Conservation (phyloP, 2,329 filamentous ascomycete genomes). For the Trichoderma atroviride region DNA sequence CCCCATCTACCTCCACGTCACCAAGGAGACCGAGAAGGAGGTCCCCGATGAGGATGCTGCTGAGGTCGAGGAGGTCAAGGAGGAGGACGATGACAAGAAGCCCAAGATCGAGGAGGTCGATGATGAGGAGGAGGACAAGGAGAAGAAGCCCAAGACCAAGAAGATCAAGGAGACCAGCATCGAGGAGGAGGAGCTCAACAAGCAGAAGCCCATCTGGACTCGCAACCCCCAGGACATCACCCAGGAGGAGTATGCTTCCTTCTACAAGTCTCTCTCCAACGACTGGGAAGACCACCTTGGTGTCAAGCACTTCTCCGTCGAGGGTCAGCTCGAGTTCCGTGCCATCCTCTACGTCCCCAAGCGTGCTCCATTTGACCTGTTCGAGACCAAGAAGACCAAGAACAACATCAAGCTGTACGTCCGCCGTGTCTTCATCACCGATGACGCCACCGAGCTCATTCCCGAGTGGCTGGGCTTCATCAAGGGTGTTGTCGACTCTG, state of each 20-base stretch:
- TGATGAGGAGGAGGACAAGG: conserved; percentile 79
- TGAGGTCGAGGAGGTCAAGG: conserved; percentile 67
- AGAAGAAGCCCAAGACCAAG: conserved; percentile 98
- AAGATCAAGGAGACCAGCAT: conserved; percentile 98
- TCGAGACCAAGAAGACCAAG: conserved; percentile 99
- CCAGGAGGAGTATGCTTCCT: conserved; percentile 94
- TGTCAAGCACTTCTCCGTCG: conserved; percentile 99
- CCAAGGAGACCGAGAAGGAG: conserved; percentile 99
- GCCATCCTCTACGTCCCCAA: conserved; percentile 99
- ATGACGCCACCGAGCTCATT: conserved; percentile 98
- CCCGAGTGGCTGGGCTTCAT: conserved; percentile 99
- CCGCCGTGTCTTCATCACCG: conserved; percentile 99
- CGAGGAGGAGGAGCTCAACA: conserved; percentile 99
- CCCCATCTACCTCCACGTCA: conserved; percentile 99
- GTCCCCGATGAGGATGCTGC: conserved; percentile 93
- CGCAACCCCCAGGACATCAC: conserved; percentile 95
- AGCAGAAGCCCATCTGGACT: conserved; percentile 99
- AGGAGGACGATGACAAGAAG: conserved; percentile 88
- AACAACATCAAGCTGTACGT: conserved; percentile 99
- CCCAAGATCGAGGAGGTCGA: conserved; percentile 92
- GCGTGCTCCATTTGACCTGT: conserved; percentile 98
- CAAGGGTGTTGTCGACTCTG: conserved; percentile 99
- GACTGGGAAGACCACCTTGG: conserved; percentile 99
- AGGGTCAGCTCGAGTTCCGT: conserved; percentile 99
- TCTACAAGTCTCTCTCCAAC: conserved; percentile 99